Base-by-base conservation (phyloP, 1,284 basidiomycete genomes). In the Rhodotorula glutinis region DNA sequence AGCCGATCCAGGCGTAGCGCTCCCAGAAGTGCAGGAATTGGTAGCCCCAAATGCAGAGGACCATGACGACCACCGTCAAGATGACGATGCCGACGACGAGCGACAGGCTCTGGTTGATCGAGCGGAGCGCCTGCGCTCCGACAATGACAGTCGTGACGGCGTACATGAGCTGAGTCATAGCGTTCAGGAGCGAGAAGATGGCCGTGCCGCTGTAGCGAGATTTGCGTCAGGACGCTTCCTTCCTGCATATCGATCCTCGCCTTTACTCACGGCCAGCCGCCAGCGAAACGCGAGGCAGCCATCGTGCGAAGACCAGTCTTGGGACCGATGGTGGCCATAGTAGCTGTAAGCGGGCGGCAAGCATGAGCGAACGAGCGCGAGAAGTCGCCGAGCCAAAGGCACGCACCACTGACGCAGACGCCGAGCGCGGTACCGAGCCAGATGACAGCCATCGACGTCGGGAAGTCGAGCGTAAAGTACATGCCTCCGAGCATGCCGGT, bases 241-340 rank as follows among this genome's bases (percentile, higher is more conserved):
- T 38, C 33, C 7, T 38, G 33, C 33, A 11, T 38, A n/a, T n/a
- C n/a, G n/a, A n/a, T 38, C 33, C 7, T 38, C 33, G 11, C 5
- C 33, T 5, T 11, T 7, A 38, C 33, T 25, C 30, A 61, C 21
- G 52, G 51, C 43, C 58, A 53, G n/a, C 43, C 55, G 29, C 47
- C 53, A 13, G 61, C 61, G 29, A 63, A 57, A 2, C 62, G 57
- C 1, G 57, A 53, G 2, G 52, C 43, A 16, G 80, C 79, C 84
- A 88, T 87, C 1, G 86, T 87, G 9, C 86, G 81, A 57, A 88
- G 76, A 11, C 87, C 87, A 0, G 84, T 83, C 69, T 80, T 78
- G 1, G 86, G 85, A 0, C 86, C 86, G n/a, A 88, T 81, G 1
- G 81, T 85, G 19, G 85, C 83, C 57, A 85, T 82, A 74, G 85